Evolutionary conservation across 2,329 filamentous ascomycete species (phyloP), one percentile per base, ranked within the genome.

Genomic region (Aspergillus sergii): DNA sequence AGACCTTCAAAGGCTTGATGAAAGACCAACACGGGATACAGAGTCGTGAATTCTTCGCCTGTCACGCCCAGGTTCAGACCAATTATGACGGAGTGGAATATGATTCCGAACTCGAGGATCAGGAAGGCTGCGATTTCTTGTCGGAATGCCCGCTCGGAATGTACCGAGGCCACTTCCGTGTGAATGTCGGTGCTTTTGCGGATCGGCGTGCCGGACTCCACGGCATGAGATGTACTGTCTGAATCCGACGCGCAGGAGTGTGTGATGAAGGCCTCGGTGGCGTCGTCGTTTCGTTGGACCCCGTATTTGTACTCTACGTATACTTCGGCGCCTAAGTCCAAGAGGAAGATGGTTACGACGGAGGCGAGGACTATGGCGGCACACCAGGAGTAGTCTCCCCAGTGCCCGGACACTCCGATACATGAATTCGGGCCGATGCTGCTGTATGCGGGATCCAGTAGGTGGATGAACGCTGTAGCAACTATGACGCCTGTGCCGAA

Each of bases 81-180:
- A 64, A 89, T 88, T 72, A 89, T 87, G 56, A 89, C 83, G 4
- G 84, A 86, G 76, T 89, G 87, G 76, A 89, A 88, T 60, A 89
- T 83, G 64, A 89, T 84, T 64, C 87, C 86, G 68, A 83, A 88
- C 72, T 88, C 87, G 28, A 86, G 81, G 48, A 82, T 80, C 30
- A 80, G 73, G 70, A 73, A 80, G 23, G 71, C 80, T 55, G 77
- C 74, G 34, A 80, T 76, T 56, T 80, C 78, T 56, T 77, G 75
- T 9, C 54, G 65, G 66, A 78, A 78, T 0, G 76, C 75, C 4
- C 68, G 70, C 23, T 77, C 74, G 5, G 71, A 66, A 0, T 23
- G 26, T 12, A 61, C 54, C 0, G 59, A 63, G 5, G 60, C 21
- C n/a, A 46, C 23, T 2, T 69, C 59, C 23, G 19, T 34, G 43